Evolutionary conservation across 2,329 filamentous ascomycete species (phyloP), one percentile per base, ranked within the genome.

Genomic region (Ophiocordyceps australis): DNA sequence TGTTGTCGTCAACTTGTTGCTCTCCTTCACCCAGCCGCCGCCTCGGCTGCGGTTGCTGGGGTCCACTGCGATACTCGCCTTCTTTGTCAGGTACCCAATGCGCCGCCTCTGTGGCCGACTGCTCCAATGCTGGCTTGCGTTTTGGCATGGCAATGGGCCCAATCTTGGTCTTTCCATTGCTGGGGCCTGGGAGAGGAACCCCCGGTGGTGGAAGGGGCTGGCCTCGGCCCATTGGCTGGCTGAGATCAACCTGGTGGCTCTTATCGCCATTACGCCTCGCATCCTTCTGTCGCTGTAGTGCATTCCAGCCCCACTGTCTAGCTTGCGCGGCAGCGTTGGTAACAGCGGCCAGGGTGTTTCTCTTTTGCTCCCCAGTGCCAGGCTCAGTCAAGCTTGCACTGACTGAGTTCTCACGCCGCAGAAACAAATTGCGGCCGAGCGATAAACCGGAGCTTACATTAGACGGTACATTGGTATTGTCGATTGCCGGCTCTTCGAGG

Each of bases 171-270:
- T 57, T 64, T 28, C 59, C 65, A 19, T 72, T 67, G 1, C 74
- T 75, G 22, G 59, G 67, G 3, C 47, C 41, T 5, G 83, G 82
- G 2, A 92, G 59, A 4, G 83, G 82, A 23, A 65, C 73, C 3
- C 82, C 83, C 3, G 77, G 79, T 7, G 82, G 81, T 24, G 81
- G 82, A 12, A 92, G 55, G 2, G 82, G 82, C 37, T 77, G 74
- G 0, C 82, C 82, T 20, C 82, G 66, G 2, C 83, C 83, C 56
- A 91, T 82, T 3, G 82, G 82, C 38, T 80, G 67, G 35, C 46
- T 51, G 31, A 65, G 35, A 50, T 69, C 46, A 32, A 68, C 43
- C 7, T 43, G 43, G 14, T 30, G 39, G 14, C 35, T 30, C 12
- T 41, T 40, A 4, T 52, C 49, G 10, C 38, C 39, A 14, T 42